phyloP scores from a whole-genome alignment of 2,329 filamentous ascomycete species.

The Nemania bipapillata region DNA sequence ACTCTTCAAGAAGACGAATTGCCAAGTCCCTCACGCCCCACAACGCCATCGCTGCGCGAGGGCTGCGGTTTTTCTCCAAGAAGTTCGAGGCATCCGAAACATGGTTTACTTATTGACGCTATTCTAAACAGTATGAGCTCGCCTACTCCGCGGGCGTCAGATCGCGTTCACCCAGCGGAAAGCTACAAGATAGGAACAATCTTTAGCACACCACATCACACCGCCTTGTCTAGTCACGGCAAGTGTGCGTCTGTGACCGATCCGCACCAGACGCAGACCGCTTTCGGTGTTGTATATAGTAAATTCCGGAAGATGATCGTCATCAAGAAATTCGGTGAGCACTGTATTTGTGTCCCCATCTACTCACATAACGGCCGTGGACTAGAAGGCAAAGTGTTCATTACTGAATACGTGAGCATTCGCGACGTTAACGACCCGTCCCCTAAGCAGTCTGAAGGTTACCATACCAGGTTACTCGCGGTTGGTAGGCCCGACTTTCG shows the following conservation, averaged over 20 bases:
- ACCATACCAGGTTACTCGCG: conserved; percentile 33
- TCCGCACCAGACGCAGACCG: conserved; percentile 43
- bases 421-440: conserved; percentile 36
- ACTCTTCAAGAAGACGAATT: conserved; percentile 14
- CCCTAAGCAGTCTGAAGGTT: conserved; percentile 32
- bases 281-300: conserved; percentile 43
- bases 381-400: conserved; percentile 35
- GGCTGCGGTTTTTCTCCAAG: conserved; percentile 27
- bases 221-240: conserved; percentile 18
- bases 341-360: conserved; percentile 44
- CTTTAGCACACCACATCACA: conserved; percentile 42
- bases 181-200: conserved; percentile 37
- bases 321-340: conserved; percentile 38
- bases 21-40: conserved; percentile 10
- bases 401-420: conserved; percentile 42
- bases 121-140: conserved; percentile 33
- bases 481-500: conserved; percentile 10
- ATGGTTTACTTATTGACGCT: conserved; percentile 22
- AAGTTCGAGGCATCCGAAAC: conserved; percentile 18
- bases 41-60: conserved; percentile 6
- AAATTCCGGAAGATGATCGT: conserved; percentile 49
- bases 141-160: conserved; percentile 35
- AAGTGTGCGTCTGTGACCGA: conserved; percentile 36
- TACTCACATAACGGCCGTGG: conserved; percentile 45
- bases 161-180: conserved; percentile 13